Evolutionary conservation across 495 filamentous ascomycete genomes (phyloP).

Genomic region (Beverwykella pulmonaria): DNA sequence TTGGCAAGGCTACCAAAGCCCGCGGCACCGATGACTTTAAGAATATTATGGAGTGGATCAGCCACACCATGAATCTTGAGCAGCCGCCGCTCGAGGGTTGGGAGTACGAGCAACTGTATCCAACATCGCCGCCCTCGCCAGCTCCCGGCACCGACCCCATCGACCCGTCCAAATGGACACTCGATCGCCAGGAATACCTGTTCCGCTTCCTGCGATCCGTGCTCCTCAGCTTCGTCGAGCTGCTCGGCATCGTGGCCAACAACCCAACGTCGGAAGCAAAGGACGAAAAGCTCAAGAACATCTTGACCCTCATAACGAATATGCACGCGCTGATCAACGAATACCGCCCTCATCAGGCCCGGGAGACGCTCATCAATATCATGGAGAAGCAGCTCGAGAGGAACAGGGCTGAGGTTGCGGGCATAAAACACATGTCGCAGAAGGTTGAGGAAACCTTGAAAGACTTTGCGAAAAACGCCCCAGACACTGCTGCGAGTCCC

Average conservation of each 20-base stretch:
- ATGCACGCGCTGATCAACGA: conserved; percentile 89
- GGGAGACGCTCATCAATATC: conserved; percentile 84
- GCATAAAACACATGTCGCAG: conserved; percentile 69
- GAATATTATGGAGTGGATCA: background rate
- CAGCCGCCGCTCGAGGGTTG: conserved; percentile 48
- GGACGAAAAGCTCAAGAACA: conserved; percentile 66
- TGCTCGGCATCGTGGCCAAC: conserved; percentile 39
- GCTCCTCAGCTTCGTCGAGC: conserved; percentile 73
- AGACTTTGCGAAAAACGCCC: conserved; percentile 59
- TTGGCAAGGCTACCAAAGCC: conserved; percentile 56
- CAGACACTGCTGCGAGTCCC: conserved; percentile 9
- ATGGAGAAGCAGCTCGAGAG: conserved; percentile 86
- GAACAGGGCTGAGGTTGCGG: conserved; percentile 74
- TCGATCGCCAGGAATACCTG: conserved; percentile 75
- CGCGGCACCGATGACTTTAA: conserved; percentile 30
- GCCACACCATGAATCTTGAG: conserved; percentile 57
- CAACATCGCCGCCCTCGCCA: conserved; percentile 49
- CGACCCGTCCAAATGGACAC: conserved; percentile 47
- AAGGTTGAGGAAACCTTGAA: conserved; percentile 72
- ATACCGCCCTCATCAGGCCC: conserved; percentile 92
- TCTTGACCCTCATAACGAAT: conserved; percentile 82
- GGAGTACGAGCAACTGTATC: conserved; percentile 71
- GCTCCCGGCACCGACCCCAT: conserved; percentile 47
- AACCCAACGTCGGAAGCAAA: conserved; percentile 14
- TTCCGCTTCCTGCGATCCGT: conserved; percentile 77